Conservation (phyloP, 2,329 filamentous ascomycete genomes). For the Alternaria solani region DNA sequence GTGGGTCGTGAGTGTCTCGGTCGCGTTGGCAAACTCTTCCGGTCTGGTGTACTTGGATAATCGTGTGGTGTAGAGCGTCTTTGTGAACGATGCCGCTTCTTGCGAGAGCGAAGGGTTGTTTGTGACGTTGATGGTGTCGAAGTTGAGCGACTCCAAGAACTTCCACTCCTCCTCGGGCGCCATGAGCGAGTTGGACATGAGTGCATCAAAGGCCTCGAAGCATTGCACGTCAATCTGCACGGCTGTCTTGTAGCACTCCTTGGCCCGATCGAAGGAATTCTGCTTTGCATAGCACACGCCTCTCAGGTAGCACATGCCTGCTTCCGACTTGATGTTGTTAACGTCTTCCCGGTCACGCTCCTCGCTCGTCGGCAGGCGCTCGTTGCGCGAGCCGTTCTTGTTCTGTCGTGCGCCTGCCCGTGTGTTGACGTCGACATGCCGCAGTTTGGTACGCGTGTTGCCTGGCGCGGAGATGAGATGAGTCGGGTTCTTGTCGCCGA, state of each 20-base stretch:
- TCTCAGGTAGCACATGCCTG: conserved; percentile 94
- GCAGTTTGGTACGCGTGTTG: conserved; percentile 74
- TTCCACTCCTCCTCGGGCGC: conserved; percentile 87
- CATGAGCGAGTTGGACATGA: conserved; percentile 96
- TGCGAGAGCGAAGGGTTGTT: conserved; percentile 74
- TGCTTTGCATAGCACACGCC: conserved; percentile 96
- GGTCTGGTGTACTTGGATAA: conserved; percentile 95
- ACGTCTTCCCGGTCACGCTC: conserved; percentile 73
- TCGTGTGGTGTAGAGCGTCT: conserved; percentile 94
- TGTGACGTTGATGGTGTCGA: conserved; percentile 77
- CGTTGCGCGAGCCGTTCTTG: conserved; percentile 57
- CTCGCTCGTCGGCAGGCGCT: conserved; percentile 66
- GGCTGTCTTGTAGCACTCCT: conserved; percentile 98
- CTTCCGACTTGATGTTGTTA: conserved; percentile 84
- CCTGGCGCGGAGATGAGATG: conserved; percentile 77
- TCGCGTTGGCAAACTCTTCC: conserved; percentile 80
- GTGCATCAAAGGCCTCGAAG: conserved; percentile 96
- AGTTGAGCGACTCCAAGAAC: conserved; percentile 88
- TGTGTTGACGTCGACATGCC: conserved; percentile 66
- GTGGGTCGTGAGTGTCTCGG: conserved; percentile 90
- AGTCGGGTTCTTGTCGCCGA: conserved; percentile 93
- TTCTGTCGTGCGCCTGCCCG: conserved; percentile 57
- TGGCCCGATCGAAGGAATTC: conserved; percentile 95
- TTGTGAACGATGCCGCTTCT: conserved; percentile 91
- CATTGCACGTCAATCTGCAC: conserved; percentile 97